These are phyloP conservation scores for Brassica nigra DNA, from an alignment of 345 rosid genomes.

Conservation along the genomic window DNA sequence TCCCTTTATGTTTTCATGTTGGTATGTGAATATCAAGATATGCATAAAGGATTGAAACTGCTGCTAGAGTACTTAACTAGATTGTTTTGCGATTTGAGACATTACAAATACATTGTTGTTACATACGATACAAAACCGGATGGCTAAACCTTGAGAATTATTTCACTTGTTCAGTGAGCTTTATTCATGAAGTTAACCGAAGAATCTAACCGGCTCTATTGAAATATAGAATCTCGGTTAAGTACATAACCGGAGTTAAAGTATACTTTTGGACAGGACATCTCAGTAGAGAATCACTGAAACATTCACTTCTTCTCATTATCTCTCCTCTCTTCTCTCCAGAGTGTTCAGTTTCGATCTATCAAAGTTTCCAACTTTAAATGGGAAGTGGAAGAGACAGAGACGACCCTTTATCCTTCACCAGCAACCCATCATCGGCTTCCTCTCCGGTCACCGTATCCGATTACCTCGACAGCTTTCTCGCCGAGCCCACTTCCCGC, in stretches of 20 bases:
- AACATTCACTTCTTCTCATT: conserved; percentile 6
- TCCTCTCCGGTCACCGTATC: conserved; percentile 73
- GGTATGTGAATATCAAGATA: neutral
- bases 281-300: conserved; percentile 15
- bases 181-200: neutral
- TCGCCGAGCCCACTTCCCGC: conserved; percentile 55
- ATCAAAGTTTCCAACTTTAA: conserved; percentile 21
- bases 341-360: conserved; percentile 34
- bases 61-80: neutral
- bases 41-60: neutral
- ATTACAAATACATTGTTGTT: neutral
- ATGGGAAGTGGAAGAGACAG: conserved; percentile 70
- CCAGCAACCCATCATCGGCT: conserved; percentile 58
- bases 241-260: conserved; percentile 1
- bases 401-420: conserved; percentile 58
- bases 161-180: too few species aligned
- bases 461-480: conserved; percentile 60
- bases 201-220: conserved; percentile 11
- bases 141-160: neutral
- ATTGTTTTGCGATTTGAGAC: neutral
- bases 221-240: conserved; percentile 16
- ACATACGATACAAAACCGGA: neutral
- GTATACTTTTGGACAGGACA: neutral
- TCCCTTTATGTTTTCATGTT: neutral
- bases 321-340: neutral